phyloP scores from a whole-genome alignment of 495 filamentous ascomycete species.

The Xylaria telfairii region DNA sequence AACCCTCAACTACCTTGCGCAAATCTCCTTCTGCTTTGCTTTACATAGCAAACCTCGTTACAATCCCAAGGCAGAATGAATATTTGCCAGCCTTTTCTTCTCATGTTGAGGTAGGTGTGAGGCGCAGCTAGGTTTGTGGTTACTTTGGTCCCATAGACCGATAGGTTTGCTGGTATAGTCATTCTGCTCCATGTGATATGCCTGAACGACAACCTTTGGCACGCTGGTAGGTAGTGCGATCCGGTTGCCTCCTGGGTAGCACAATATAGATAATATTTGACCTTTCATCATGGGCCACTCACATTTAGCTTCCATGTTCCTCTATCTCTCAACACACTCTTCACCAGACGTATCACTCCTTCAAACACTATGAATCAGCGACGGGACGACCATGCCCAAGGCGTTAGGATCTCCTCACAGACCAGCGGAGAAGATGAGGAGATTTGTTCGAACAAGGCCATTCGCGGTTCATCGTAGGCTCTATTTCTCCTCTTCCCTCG shows the following conservation, averaged over 20 bases:
- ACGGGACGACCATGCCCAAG: background rate
- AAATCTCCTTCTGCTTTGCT: background rate
- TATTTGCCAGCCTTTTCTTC: background rate
- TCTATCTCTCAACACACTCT: background rate
- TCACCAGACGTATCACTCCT: background rate
- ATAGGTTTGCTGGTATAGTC: constrained; percentile 4
- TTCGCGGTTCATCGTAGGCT: constrained; percentile 20
- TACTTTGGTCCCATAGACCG: background rate
- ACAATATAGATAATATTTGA: background rate
- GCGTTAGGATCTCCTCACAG: background rate
- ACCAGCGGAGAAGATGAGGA: constrained; percentile 8
- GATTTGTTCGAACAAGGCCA: constrained; percentile 19
- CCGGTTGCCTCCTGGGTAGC: constrained; percentile 10
- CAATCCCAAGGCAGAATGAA: constrained; percentile 6
- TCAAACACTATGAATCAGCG: constrained; percentile 4
- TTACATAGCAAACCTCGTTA: background rate
- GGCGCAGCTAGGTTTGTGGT: constrained; percentile 10
- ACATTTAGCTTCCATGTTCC: background rate
- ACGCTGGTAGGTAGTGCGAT: background rate
- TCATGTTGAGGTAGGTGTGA: background rate
- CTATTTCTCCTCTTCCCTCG: background rate
- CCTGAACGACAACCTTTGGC: background rate
- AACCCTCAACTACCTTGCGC: constrained; percentile 11
- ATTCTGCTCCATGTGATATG: background rate
- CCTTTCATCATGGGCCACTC: background rate